Evolutionary conservation across 177 flowering plant genomes (phyloP), one percentile per base, ranked within the genome.

Genomic region (Vitis hybrid): DNA sequence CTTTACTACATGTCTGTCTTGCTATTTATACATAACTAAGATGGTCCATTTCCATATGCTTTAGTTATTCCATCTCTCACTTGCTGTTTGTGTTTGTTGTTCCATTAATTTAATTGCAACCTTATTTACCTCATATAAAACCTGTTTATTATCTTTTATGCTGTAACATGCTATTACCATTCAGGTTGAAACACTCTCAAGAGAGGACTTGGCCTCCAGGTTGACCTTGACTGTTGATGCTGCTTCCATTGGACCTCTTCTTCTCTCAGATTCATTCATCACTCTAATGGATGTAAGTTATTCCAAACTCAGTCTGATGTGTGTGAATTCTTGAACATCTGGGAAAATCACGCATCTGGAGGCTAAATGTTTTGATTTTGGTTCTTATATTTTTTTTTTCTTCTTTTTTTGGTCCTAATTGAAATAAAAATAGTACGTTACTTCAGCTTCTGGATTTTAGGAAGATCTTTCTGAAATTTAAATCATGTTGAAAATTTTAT

Each of bases 251-350:
- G 99, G 94, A 81, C 76, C 90, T 66, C 92, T 96, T 74, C 74
- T 78, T 73, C 87, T 96, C 64, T 77, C 97, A 69, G 97, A 96
- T 80, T 84, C 97, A 58, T 84, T 72, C 53, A 87, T 96, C 74
- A 92, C 99, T n/a, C 80, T 96, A 77, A 88, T 96, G 91, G 99
- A 95, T 86, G 99, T 95, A 87, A 1, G 98, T 79, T 51, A 11
- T 68, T 72, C 52, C 11, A 45, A 66, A 15, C 51, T 63, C 29
- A 3, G 26, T 14, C 57, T 15, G 10, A 51, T 45, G 13, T 56
- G 29, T 69, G 62, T 67, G 55, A 26, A 1, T 14, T 62, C 22
- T 18, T 67, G 56, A 53, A 29, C 45, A 9, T 10, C 33, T 45
- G 5, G 16, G 64, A 39, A 26, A 53, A n/a, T 12, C 15, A 53